phyloP scores from a whole-genome alignment of 768 basidiomycete species.

The Lyophyllum decastes region DNA sequence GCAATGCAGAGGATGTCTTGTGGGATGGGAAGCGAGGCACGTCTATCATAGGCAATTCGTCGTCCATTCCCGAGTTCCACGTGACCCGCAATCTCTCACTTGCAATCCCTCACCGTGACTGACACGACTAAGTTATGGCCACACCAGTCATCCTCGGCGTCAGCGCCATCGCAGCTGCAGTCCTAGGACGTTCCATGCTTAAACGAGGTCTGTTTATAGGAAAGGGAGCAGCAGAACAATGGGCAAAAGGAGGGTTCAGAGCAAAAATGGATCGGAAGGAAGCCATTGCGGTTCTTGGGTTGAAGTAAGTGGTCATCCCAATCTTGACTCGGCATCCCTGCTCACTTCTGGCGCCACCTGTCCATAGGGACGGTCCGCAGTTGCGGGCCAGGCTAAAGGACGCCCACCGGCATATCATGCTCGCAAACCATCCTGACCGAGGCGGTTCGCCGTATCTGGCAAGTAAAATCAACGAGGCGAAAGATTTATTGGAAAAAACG shows the following conservation, averaged over 20 bases:
- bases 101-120: neutral
- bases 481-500: conserved; percentile 86
- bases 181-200: conserved; percentile 72
- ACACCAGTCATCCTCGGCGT: conserved; percentile 78
- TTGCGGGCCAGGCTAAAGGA: conserved; percentile 86
- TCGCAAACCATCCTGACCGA: conserved; percentile 97
- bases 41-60: no score
- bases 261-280: conserved; percentile 96
- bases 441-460: conserved; percentile 98
- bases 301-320: conserved; percentile 67
- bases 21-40: neutral
- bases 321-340: conserved; percentile 2
- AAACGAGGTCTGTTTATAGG: conserved; percentile 62
- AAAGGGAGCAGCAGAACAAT: conserved; percentile 72
- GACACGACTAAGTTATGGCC: conserved; percentile 59
- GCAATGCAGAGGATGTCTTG: no score
- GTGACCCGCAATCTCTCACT: neutral
- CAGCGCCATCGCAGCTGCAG: conserved; percentile 73
- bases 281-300: conserved; percentile 86
- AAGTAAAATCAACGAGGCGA: conserved; percentile 98
- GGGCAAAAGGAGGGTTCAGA: conserved; percentile 93
- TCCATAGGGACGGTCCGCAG: conserved; percentile 72
- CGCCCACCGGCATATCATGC: conserved; percentile 95
- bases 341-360: neutral
- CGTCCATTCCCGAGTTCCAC: neutral